Conservation (phyloP, 352 stramenopile species). For the Phytopythium aichiense region DNA sequence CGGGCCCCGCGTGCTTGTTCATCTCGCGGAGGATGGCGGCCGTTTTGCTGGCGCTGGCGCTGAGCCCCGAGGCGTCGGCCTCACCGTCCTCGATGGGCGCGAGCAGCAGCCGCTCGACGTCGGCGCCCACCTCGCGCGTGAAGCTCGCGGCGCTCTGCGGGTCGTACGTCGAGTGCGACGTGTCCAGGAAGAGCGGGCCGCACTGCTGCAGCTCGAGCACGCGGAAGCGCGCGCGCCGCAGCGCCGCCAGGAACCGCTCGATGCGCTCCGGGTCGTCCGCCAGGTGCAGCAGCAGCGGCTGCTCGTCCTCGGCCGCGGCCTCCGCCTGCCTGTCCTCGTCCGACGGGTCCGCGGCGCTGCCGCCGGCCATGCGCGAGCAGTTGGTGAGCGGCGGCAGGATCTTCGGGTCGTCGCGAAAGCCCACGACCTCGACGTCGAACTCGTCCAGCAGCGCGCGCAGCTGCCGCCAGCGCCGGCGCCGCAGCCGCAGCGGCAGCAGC, state of each 20-base stretch:
- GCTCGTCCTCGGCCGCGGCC: slow-evolving; percentile 5
- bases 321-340: slow-evolving; percentile 6
- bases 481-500: slow-evolving; percentile 19
- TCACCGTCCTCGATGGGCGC: slow-evolving; percentile 21
- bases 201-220: slow-evolving; percentile 57
- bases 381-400: slow-evolving; percentile 4
- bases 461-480: slow-evolving; percentile 3
- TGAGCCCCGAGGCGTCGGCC: neutral
- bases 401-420: slow-evolving; percentile 21
- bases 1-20: slow-evolving; percentile 25
- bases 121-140: slow-evolving; percentile 39
- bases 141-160: slow-evolving; percentile 47
- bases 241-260: slow-evolving; percentile 31
- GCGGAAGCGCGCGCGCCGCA: slow-evolving; percentile 29
- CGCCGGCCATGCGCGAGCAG: slow-evolving; percentile 1
- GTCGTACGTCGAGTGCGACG: slow-evolving; percentile 61
- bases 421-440: slow-evolving; percentile 27
- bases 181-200: slow-evolving; percentile 59
- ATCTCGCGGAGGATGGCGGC: slow-evolving; percentile 31
- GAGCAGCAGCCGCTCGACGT: slow-evolving; percentile 43
- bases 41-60: slow-evolving; percentile 17
- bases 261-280: slow-evolving; percentile 45
- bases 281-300: slow-evolving; percentile 44
- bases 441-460: slow-evolving; percentile 23
- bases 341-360: neutral